A percentile compares a stretch with the other conserved stretches of the same genome.
phyloP scores from a whole-genome alignment of 805 yeast genomes.

The Zygotorulaspora chibaensis region DNA sequence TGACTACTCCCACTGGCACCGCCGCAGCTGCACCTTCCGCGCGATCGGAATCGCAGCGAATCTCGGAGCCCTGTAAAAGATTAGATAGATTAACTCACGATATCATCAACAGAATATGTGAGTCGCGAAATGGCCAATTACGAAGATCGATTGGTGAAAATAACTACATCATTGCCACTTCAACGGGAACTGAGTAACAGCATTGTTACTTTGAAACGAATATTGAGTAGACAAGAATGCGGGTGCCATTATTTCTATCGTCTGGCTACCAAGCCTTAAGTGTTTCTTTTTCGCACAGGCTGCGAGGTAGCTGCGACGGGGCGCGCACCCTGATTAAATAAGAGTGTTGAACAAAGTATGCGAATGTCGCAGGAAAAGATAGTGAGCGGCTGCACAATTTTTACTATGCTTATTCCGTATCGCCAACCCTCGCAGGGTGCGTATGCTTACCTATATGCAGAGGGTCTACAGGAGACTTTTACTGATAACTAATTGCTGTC shows the following conservation, averaged over 20 bases:
- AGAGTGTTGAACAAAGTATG: too few relatives aligned
- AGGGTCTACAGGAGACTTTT: too few relatives aligned
- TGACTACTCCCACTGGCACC: constrained; percentile 10
- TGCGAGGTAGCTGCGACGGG: too few relatives aligned
- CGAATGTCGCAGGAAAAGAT: too few relatives aligned
- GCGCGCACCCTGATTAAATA: too few relatives aligned
- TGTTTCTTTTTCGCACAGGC: too few relatives aligned
- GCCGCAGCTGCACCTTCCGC: neutral
- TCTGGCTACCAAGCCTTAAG: neutral
- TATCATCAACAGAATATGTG: constrained; percentile 11
- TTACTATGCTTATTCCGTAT: too few relatives aligned
- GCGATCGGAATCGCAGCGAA: neutral
- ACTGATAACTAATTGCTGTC: too few relatives aligned
- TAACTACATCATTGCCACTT: constrained; percentile 14
- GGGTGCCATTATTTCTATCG: constrained; percentile 5
- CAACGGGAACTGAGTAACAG: neutral
- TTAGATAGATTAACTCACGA: constrained; percentile 22
- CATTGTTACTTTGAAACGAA: neutral
- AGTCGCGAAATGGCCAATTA: constrained; percentile 24
- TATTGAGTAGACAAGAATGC: neutral
- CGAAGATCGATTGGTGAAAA: constrained; percentile 33
- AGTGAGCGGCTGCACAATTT: too few relatives aligned
- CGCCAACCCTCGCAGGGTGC: too few relatives aligned
- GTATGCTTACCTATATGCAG: too few relatives aligned
- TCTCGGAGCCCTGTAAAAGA: constrained; percentile 13